Base-by-base conservation (phyloP, 441 rosid genomes). In the Corymbia calophylla region DNA sequence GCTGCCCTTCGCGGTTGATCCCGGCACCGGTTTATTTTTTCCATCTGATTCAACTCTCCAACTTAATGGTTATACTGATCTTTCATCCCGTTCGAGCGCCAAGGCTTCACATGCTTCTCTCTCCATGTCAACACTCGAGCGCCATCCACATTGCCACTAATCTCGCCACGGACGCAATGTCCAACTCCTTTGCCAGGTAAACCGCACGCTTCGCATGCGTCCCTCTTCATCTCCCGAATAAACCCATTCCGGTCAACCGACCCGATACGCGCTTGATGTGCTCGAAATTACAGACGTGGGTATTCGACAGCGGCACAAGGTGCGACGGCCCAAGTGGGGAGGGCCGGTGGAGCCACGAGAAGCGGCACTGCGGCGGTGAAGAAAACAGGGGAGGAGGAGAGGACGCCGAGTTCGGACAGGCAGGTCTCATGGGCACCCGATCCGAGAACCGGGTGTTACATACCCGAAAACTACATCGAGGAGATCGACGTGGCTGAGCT, bases 371-470 rank as follows among this genome's bases (percentile, higher is more conserved):
- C 80, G 53, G 87, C 81, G 89, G 85, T 88, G 91, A 96, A 94
- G 93, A 97, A 94, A 89, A 80, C 94, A 70, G 94, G 89, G 90
- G 95, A 93, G 91, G 96, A 92, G n/a, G 51, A 77, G 84, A 12
- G 44, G 87, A 70, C 8, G 80, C 92, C 58, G 18, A 88, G 87
- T 18, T 62, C 95, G 8, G 90, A 90, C 60, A 93, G 93, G 91
- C 94, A 95, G 91, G 97, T 93, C 6, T 81, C 95, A 15, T 97
- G 98, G 98, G 93, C 94, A 16, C 99, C 99, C 0, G 99, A 97
- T 87, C 99, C 99, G 12, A 94, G 94, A 48, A 97, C 98, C 80
- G 99, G 99, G 48, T 92, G 88, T 90, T 97, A 97, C 92, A 94
- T 97, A 87, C 99, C 99, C 2, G 97, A 95, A 84, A 94, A 95